These are phyloP conservation scores for Solanum hybrid DNA, from an alignment of 305 asterid species.

Conservation along the genomic window DNA sequence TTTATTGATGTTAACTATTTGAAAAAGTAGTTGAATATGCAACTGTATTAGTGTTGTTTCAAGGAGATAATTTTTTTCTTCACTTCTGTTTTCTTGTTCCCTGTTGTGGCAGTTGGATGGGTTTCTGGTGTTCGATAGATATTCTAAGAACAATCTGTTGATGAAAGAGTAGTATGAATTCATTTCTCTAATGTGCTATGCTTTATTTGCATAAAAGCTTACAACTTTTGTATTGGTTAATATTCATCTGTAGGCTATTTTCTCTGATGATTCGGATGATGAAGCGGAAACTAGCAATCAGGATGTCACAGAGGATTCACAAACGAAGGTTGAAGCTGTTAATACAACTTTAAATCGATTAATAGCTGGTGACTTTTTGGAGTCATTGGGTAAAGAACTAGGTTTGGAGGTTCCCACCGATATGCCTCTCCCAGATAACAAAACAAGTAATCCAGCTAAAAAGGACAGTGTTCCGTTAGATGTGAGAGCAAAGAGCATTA, in stretches of 20 bases:
- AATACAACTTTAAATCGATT: constrained; percentile 70
- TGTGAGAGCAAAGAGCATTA: constrained; percentile 18
- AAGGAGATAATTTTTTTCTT: neutral
- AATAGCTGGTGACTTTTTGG: constrained; percentile 95
- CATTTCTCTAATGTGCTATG: neutral
- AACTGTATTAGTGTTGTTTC: neutral
- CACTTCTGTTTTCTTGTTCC: neutral
- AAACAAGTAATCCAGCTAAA: constrained; percentile 14
- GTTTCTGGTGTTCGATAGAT: neutral
- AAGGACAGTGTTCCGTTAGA: constrained; percentile 20
- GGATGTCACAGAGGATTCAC: constrained; percentile 40
- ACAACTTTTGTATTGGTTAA: neutral
- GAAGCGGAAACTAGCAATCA: constrained; percentile 43
- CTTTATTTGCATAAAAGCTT: neutral
- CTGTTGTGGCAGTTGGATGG: neutral
- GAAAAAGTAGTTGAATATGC: neutral
- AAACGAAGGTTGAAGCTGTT: constrained; percentile 66
- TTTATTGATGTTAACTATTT: neutral
- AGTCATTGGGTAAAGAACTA: constrained; percentile 87
- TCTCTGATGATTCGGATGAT: constrained; percentile 87
- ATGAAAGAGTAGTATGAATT: neutral
- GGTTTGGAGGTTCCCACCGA: constrained; percentile 86
- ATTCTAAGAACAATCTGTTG: neutral
- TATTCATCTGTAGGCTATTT: constrained; percentile 58
- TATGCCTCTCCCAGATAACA: constrained; percentile 36